phyloP scores from a whole-genome alignment of 495 filamentous ascomycete species.

The Talaromyces proteolyticus region DNA sequence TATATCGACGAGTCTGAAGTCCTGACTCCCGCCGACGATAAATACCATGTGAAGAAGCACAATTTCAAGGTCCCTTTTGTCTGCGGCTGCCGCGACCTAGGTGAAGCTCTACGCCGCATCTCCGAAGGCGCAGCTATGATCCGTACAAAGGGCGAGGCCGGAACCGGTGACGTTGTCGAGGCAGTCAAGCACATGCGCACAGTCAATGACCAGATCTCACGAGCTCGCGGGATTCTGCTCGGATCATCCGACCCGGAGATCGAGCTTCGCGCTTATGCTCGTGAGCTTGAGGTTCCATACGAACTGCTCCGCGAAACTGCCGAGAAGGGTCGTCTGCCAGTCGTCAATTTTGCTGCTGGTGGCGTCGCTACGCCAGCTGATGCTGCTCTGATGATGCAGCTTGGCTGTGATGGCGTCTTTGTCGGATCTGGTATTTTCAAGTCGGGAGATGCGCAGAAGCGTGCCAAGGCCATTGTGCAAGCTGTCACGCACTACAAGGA shows the following conservation, averaged over 20 bases:
- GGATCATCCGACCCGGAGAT: constrained; percentile 60
- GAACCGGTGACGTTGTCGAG: constrained; percentile 97
- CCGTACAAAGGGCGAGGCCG: constrained; percentile 95
- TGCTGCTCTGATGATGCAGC: constrained; percentile 98
- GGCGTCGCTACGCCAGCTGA: constrained; percentile 95
- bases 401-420: constrained; percentile 97
- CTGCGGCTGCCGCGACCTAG: constrained; percentile 92
- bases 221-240: constrained; percentile 56
- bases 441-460: constrained; percentile 77
- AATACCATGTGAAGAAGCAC: constrained; percentile 88
- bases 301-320: constrained; percentile 80
- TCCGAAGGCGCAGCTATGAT: constrained; percentile 97
- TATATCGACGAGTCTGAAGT: constrained; percentile 99
- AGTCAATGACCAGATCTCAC: constrained; percentile 76
- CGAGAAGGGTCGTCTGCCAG: constrained; percentile 79
- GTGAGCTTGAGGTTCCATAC: constrained; percentile 71
- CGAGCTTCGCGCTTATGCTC: constrained; percentile 70
- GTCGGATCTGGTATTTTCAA: constrained; percentile 98
- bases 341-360: constrained; percentile 98
- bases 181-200: constrained; percentile 95
- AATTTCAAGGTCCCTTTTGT: constrained; percentile 85
- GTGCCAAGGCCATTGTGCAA: constrained; percentile 91
- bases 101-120: constrained; percentile 89
- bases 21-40: constrained; percentile 86
- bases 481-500: constrained; percentile 87